Evolutionary conservation across 2,329 filamentous ascomycete genomes (phyloP).

Genomic region (Lojkania enalia): DNA sequence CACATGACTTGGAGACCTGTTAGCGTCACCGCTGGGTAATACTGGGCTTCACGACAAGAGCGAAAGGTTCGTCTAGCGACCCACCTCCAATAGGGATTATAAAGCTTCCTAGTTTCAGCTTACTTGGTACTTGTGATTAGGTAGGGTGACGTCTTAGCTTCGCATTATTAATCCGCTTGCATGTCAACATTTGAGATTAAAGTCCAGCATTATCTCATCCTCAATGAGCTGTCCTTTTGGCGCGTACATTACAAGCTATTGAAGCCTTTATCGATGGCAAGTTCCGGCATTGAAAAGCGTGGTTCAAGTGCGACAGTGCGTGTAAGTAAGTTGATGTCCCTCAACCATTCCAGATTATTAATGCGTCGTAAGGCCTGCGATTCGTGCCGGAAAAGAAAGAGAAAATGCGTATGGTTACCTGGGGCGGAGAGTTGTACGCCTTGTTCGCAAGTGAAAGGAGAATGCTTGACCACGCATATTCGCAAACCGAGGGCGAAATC

Average conservation of each 20-base stretch:
- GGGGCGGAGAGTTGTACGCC: conserved; percentile 24
- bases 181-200: not conserved
- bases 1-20: too few relatives aligned
- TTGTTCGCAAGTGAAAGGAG: conserved; percentile 27
- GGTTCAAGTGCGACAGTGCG: conserved; percentile 28
- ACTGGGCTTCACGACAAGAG: too few relatives aligned
- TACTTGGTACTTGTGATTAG: too few relatives aligned
- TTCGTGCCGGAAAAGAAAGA: conserved; percentile 30
- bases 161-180: conserved; percentile 1
- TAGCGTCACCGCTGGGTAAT: too few relatives aligned
- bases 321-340: too few relatives aligned
- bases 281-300: conserved; percentile 24
- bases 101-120: too few relatives aligned
- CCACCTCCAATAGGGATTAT: too few relatives aligned
- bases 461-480: conserved; percentile 28
- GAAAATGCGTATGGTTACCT: conserved; percentile 26
- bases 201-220: not conserved
- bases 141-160: too few relatives aligned
- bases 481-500: conserved; percentile 27
- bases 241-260: not conserved
- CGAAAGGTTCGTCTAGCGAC: too few relatives aligned
- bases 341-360: too few relatives aligned
- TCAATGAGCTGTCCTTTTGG: not conserved
- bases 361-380: conserved; percentile 24
- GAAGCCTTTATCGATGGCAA: conserved; percentile 16